These are phyloP conservation scores for Aureobasidium lini DNA, from an alignment of 2,329 filamentous ascomycete genomes.

Conservation along the genomic window DNA sequence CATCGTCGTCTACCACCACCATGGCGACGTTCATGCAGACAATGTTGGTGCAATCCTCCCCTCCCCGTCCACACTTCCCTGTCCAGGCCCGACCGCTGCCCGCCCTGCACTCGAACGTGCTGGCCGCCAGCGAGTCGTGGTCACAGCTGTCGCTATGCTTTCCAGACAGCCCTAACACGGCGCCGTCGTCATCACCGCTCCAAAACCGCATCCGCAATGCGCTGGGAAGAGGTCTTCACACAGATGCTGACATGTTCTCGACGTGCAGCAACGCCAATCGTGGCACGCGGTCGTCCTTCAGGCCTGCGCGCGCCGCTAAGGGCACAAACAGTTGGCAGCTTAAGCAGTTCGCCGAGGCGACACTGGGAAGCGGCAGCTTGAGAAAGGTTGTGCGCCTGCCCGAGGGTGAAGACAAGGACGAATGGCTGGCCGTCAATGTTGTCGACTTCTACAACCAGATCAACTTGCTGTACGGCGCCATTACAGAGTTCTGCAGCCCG, in stretches of 20 bases:
- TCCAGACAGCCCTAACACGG: slow-evolving; percentile 21
- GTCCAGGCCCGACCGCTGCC: slow-evolving; percentile 31
- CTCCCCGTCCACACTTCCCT: slow-evolving; percentile 28
- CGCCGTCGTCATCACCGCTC: slow-evolving; percentile 25
- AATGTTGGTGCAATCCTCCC: slow-evolving; percentile 55
- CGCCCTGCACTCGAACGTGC: slow-evolving; percentile 35
- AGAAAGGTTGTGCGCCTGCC: slow-evolving; percentile 94
- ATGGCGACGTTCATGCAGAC: slow-evolving; percentile 71
- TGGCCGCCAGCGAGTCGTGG: slow-evolving; percentile 37
- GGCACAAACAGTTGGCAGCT: slow-evolving; percentile 88
- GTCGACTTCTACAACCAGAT: slow-evolving; percentile 99
- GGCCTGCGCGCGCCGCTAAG: slow-evolving; percentile 74
- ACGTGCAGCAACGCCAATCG: slow-evolving; percentile 39
- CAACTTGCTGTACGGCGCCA: slow-evolving; percentile 96
- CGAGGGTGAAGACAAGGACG: slow-evolving; percentile 94
- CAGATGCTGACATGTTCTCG: slow-evolving; percentile 30
- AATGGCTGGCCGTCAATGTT: slow-evolving; percentile 98
- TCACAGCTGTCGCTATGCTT: slow-evolving; percentile 20
- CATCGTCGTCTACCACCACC: slow-evolving; percentile 35
- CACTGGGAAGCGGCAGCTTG: slow-evolving; percentile 86
- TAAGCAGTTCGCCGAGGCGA: slow-evolving; percentile 96
- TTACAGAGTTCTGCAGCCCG: slow-evolving; percentile 97
- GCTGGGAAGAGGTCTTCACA: slow-evolving; percentile 11
- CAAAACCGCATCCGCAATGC: slow-evolving; percentile 23
- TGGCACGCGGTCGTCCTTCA: slow-evolving; percentile 83